Evolutionary conservation across 2,329 filamentous ascomycete genomes (phyloP).

Genomic region (Penicillium sp.): DNA sequence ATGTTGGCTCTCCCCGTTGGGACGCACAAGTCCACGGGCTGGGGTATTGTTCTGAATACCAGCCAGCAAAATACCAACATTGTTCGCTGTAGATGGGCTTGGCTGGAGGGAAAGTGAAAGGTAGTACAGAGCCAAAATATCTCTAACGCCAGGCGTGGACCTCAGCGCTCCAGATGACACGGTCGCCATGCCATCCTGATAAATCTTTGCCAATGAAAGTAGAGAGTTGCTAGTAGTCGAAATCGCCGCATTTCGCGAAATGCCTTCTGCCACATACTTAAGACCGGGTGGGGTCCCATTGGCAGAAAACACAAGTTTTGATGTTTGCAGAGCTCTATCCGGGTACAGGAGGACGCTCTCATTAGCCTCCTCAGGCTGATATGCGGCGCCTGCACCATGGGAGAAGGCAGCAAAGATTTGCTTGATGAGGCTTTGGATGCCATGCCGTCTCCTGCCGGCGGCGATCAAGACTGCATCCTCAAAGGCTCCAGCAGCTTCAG

Average conservation of each 20-base stretch:
- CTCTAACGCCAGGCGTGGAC: constrained; percentile 74
- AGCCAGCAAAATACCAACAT: constrained; percentile 94
- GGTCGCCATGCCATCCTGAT: constrained; percentile 90
- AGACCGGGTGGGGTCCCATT: constrained; percentile 79
- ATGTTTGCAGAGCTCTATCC: constrained; percentile 77
- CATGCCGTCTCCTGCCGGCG: constrained; percentile 66
- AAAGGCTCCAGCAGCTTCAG: constrained; percentile 79
- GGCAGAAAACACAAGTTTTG: constrained; percentile 75
- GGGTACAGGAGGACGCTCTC: constrained; percentile 78
- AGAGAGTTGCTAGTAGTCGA: constrained; percentile 95
- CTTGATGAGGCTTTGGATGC: constrained; percentile 75
- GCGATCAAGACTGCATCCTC: constrained; percentile 93
- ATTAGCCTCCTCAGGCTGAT: constrained; percentile 36
- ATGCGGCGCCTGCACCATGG: constrained; percentile 43
- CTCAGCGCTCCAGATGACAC: constrained; percentile 59
- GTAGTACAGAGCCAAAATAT: constrained; percentile 94
- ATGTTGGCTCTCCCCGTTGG: constrained; percentile 40
- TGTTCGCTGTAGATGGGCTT: constrained; percentile 96
- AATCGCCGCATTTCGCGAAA: constrained; percentile 74
- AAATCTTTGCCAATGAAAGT: constrained; percentile 93
- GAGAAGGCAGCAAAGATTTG: constrained; percentile 72
- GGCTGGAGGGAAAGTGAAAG: constrained; percentile 90
- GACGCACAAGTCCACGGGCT: constrained; percentile 38
- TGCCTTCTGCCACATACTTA: constrained; percentile 66
- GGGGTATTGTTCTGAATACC: constrained; percentile 74